phyloP scores from a whole-genome alignment of 2,329 filamentous ascomycete genomes.

The Seiridium unicorne region DNA sequence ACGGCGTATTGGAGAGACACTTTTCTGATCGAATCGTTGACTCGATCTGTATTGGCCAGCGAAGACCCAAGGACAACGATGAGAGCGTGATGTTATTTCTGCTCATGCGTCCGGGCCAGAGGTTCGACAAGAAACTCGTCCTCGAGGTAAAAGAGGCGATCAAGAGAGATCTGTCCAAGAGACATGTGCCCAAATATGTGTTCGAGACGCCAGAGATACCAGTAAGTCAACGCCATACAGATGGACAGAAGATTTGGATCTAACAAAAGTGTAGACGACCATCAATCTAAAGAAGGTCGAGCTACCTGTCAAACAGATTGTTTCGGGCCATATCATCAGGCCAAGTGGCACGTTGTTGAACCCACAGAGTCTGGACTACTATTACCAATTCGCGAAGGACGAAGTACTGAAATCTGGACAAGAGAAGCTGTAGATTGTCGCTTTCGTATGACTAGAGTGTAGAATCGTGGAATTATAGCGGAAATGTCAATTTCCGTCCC shows the following conservation, averaged over 20 bases:
- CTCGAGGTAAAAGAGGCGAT: constrained; percentile 63
- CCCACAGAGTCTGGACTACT: constrained; percentile 72
- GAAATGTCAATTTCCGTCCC: too few species aligned
- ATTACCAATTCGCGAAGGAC: constrained; percentile 74
- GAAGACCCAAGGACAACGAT: constrained; percentile 55
- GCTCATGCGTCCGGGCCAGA: constrained; percentile 53
- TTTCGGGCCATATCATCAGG: constrained; percentile 71
- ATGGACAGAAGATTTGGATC: neutral
- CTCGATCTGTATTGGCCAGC: constrained; percentile 77
- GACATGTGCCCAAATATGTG: constrained; percentile 76
- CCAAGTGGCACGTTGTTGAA: constrained; percentile 76
- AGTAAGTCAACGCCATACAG: constrained; percentile 43
- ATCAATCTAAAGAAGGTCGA: constrained; percentile 87
- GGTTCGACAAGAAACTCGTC: constrained; percentile 55
- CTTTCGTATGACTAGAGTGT: neutral
- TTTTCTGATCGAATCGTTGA: constrained; percentile 66
- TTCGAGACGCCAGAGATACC: constrained; percentile 82
- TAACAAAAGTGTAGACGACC: constrained; percentile 56
- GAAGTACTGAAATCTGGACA: constrained; percentile 53
- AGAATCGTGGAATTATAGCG: too few species aligned
- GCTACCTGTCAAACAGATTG: constrained; percentile 79
- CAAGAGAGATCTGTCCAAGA: constrained; percentile 61
- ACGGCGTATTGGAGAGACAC: constrained; percentile 66
- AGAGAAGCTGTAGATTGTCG: constrained; percentile 43
- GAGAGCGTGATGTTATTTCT: constrained; percentile 56